Conservation (phyloP, 2,329 filamentous ascomycete genomes). For the Colletotrichum magnum region DNA sequence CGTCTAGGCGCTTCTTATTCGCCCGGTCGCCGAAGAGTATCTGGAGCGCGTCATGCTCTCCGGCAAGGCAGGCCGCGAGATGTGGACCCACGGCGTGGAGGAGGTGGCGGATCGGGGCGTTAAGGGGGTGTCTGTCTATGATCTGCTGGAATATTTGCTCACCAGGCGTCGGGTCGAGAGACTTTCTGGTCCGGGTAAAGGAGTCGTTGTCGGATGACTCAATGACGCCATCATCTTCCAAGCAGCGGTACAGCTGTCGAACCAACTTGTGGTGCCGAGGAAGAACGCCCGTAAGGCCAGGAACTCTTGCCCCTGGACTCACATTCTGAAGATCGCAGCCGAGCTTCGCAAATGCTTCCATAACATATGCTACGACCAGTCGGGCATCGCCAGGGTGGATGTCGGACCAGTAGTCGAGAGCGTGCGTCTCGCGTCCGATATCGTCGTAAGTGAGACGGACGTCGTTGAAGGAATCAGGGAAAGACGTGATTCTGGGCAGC, state of each 20-base stretch:
- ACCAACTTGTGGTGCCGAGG: constrained; percentile 47
- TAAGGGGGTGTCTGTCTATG: constrained; percentile 48
- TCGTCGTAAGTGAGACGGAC: constrained; percentile 27
- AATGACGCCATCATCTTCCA: constrained; percentile 43
- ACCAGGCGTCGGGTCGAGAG: constrained; percentile 26
- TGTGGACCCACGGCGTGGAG: constrained; percentile 49
- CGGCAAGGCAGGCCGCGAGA: constrained; percentile 56
- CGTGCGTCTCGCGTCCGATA: neutral
- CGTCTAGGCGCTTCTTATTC: constrained; percentile 48
- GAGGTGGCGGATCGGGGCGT: constrained; percentile 50
- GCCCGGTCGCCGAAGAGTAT: constrained; percentile 54
- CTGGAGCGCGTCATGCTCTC: constrained; percentile 51
- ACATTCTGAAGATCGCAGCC: constrained; percentile 46
- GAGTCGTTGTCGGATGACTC: neutral
- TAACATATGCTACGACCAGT: constrained; percentile 50
- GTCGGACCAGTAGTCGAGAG: constrained; percentile 45
- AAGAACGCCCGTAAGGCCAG: constrained; percentile 39
- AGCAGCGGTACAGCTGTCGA: constrained; percentile 45
- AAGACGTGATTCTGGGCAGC: neutral
- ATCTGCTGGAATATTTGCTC: constrained; percentile 46
- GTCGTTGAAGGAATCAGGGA: neutral
- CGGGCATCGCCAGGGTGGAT: constrained; percentile 47
- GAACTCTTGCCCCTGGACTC: constrained; percentile 41
- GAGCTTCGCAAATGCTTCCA: constrained; percentile 49
- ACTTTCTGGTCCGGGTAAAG: constrained; percentile 36